Base-by-base conservation (phyloP, 495 filamentous ascomycete genomes). In the Terfezia claveryi region DNA sequence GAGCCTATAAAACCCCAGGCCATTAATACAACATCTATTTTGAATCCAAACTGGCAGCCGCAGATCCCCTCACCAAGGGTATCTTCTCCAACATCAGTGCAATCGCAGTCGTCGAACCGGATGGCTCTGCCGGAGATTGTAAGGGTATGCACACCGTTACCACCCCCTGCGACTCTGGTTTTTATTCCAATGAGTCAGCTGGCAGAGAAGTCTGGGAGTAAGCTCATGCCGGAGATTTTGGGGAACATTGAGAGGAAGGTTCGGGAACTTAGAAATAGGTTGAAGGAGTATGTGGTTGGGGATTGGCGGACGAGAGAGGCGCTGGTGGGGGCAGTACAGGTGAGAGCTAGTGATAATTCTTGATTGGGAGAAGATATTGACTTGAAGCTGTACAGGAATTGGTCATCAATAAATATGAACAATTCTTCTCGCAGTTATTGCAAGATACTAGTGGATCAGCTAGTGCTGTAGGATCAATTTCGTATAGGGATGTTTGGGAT, bases 221-320 rank as follows among this genome's bases (percentile, higher is more conserved):
- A 46, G 8, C 17, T 46, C 4, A 46, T 46, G 41, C 14, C 2
- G 12, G 41, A 46, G 17, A 56, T 60, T 20, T 57, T 51, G 50
- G 52, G 36, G 23, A 41, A 50, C 14, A 55, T 61, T 16, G 60
- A 66, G 49, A 56, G 41, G 54, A 61, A 66, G 53, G 58, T 66
- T 1, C 55, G 36, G 4, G 37, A 54, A n/a, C 38, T 66, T 20
- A 59, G 60, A 38, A 17, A 41, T n/a, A 70, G 73, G 23, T 56
- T 81, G 16, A 71, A 71, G 37, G 74, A 76, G 52, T 81, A 79
- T 60, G 2, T 8, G 12, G 68, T 81, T 8, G 74, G 77, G 52
- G 78, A 81, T 57, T 64, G 65, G 6, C 70, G 78, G 3, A 80
- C 77, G 63, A 77, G 73, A 57, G 78, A 80, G 61, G 80, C 78